A percentile compares a stretch with the other conserved stretches of the same genome.
These are phyloP conservation scores for Alternaria novae-zelandiae DNA, from an alignment of 2,329 filamentous ascomycete genomes.

Conservation along the genomic window DNA sequence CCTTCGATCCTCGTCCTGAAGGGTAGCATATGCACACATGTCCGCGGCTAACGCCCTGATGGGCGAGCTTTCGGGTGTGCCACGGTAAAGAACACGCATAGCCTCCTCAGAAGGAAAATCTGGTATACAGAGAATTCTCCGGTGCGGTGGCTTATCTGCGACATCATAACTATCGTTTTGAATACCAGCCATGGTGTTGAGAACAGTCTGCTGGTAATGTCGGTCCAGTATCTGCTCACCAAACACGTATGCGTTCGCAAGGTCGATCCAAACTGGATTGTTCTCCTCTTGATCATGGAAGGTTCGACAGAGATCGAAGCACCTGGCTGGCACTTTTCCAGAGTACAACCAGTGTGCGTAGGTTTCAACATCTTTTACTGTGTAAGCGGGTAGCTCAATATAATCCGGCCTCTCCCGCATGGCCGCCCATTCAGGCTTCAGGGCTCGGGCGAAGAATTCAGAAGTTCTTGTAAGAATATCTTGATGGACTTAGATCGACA, in stretches of 20 bases:
- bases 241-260: slow-evolving; percentile 5
- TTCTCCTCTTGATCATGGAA: neutral
- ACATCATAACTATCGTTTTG: neutral
- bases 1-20: no score
- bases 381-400: slow-evolving; percentile 4
- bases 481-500: slow-evolving; percentile 4
- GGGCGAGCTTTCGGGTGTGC: no score
- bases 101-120: no score
- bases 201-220: neutral
- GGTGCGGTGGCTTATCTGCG: no score
- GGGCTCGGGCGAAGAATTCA: slow-evolving; percentile 4
- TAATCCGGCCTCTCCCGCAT: neutral
- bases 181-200: neutral
- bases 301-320: neutral
- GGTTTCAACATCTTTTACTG: neutral
- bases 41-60: no score
- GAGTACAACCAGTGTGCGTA: slow-evolving; percentile 5
- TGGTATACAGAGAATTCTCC: no score
- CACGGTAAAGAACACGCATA: no score
- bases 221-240: slow-evolving; percentile 5
- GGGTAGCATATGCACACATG: no score
- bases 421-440: slow-evolving; percentile 5
- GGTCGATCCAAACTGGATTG: slow-evolving; percentile 5
- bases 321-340: slow-evolving; percentile 1
- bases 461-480: slow-evolving; percentile 2